Evolutionary conservation across 768 basidiomycete genomes (phyloP), one percentile per base, ranked within the genome.

Genomic region (Tricholoma furcatifolium): DNA sequence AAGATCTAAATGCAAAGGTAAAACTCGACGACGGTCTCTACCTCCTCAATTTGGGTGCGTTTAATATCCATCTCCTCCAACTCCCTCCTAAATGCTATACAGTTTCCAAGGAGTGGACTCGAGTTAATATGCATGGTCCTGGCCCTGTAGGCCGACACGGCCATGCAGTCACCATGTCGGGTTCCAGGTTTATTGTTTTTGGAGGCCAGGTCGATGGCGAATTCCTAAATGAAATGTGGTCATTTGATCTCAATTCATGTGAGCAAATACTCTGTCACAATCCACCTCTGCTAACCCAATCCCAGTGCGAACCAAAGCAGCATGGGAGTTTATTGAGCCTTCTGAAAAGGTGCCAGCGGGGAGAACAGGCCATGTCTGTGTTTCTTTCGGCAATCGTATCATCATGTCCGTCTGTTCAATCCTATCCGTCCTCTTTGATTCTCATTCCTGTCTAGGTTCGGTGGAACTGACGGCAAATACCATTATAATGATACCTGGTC

Each of bases 401-500:
- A 84, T 93, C 62, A 74, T 97, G 88, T 93, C 71, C 47, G 87
- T 38, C 30, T 17, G 27, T 50, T 62, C 47, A 48, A 47, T 58
- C 45, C 52, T 54, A 47, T 43, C 55, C 40, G 55, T 62, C 54
- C 54, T 31, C 8, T 27, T 30, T 44, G 21, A 35, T 57, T 43
- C 43, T 57, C 15, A 50, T 11, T 20, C 27, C 45, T 27, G 20
- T 6, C 36, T 27, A 95, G 91, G 45, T 98, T 99, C 61, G 97
- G 97, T 30, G 97, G 97, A 43, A 99, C 97, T 11, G 97, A 99
- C 65, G 95, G 95, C n/a, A 85, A 88, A 65, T 98, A 89, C 70
- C 97, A 98, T 66, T 99, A 99, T 73, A 99, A 98, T 68, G 97
- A 99, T 66, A 98, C 94, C 6, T 99, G 97, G 97, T 79, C 85